Evolutionary conservation across 2,329 filamentous ascomycete species (phyloP).

Genomic region (Xylariales sp.): DNA sequence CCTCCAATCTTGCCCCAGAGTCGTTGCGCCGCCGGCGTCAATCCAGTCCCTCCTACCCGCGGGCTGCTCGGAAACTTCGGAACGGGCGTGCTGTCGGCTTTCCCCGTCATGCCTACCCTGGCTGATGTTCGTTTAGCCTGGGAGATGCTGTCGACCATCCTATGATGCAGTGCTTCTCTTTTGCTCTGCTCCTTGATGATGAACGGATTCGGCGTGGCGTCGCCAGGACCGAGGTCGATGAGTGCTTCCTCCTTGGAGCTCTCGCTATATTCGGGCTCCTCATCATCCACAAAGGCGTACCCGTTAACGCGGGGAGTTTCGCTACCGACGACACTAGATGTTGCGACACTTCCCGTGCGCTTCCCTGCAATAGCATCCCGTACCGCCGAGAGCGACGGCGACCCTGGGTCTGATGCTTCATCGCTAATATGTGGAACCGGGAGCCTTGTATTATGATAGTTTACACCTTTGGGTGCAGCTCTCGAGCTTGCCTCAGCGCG

Average conservation of each 20-base stretch:
- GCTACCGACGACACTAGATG: slow-evolving; percentile 55
- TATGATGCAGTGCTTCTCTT: slow-evolving; percentile 77
- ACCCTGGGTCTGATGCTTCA: slow-evolving; percentile 54
- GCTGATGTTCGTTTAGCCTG: slow-evolving; percentile 63
- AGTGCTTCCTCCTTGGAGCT: slow-evolving; percentile 31
- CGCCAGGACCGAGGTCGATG: slow-evolving; percentile 55
- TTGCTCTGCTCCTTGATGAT: slow-evolving; percentile 69
- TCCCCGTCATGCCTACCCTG: slow-evolving; percentile 56
- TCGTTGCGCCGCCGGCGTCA: slow-evolving; percentile 73
- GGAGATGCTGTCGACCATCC: slow-evolving; percentile 79
- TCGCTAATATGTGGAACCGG: slow-evolving; percentile 41
- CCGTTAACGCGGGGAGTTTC: slow-evolving; percentile 91
- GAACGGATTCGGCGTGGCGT: slow-evolving; percentile 73
- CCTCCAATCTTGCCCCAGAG: slow-evolving; percentile 60
- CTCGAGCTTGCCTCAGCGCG: slow-evolving; percentile 65
- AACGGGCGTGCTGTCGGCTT: slow-evolving; percentile 54
- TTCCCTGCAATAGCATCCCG: slow-evolving; percentile 78
- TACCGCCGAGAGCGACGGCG: slow-evolving; percentile 80
- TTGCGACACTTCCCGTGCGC: slow-evolving; percentile 57
- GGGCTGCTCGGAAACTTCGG: slow-evolving; percentile 68
- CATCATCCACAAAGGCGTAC: slow-evolving; percentile 90
- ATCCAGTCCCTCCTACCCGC: slow-evolving; percentile 44
- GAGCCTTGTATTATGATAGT: slow-evolving; percentile 80
- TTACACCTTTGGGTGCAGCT: slow-evolving; percentile 71
- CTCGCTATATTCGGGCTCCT: slow-evolving; percentile 51